phyloP scores from a whole-genome alignment of 495 filamentous ascomycete genomes.

The Neurospora sp. region DNA sequence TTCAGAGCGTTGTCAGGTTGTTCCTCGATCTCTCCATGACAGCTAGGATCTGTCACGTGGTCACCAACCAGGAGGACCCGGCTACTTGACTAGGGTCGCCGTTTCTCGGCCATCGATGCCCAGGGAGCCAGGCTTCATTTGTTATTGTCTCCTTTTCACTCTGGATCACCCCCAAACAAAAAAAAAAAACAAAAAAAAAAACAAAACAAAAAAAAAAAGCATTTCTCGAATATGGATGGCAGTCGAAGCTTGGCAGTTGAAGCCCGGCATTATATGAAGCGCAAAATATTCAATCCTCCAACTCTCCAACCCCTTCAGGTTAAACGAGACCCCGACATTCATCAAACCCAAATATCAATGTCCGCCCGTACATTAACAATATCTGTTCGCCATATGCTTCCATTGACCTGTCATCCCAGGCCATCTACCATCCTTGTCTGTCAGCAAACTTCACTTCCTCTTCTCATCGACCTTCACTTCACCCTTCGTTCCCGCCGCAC shows the following conservation, averaged over 20 bases:
- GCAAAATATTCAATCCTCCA: background rate
- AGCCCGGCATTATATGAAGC: background rate
- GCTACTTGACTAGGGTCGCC: background rate
- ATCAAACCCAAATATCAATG: background rate
- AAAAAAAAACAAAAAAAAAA: background rate
- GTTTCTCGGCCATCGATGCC: background rate
- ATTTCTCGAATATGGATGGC: background rate
- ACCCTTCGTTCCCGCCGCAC: slow-evolving; percentile 4
- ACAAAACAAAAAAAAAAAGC: background rate
- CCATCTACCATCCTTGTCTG: too few relatives aligned
- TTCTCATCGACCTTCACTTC: background rate
- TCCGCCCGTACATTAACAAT: background rate
- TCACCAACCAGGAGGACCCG: background rate
- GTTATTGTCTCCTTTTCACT: background rate
- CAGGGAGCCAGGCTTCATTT: background rate
- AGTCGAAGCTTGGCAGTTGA: background rate
- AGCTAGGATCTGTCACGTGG: background rate
- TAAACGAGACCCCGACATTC: too few relatives aligned
- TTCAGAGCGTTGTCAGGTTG: background rate
- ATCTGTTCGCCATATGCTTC: background rate
- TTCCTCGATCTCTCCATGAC: background rate
- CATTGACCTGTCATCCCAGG: background rate
- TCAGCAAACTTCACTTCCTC: background rate
- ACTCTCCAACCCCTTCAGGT: background rate
- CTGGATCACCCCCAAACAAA: background rate